Conservation (phyloP, 2,329 filamentous ascomycete species). For the Seiridium cupressi region DNA sequence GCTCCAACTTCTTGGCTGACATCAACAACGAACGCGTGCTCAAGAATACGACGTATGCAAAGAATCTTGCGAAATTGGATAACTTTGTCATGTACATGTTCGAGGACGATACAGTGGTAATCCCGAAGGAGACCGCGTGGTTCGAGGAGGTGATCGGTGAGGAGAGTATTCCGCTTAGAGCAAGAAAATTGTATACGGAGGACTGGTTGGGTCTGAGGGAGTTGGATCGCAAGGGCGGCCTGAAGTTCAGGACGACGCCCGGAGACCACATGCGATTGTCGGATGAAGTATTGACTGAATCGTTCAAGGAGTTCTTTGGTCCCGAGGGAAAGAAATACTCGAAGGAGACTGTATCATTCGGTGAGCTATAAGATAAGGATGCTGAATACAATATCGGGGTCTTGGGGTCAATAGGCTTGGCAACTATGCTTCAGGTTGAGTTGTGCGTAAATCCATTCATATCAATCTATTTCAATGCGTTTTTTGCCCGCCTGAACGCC, state of each 20-base stretch:
- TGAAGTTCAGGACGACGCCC: slow-evolving; percentile 70
- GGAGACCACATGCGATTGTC: slow-evolving; percentile 83
- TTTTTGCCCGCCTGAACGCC: slow-evolving; percentile 10
- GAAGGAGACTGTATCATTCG: slow-evolving; percentile 21
- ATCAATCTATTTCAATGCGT: background rate
- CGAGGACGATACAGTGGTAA: slow-evolving; percentile 77
- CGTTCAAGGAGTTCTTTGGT: slow-evolving; percentile 68
- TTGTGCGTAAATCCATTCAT: background rate
- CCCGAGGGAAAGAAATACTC: slow-evolving; percentile 40
- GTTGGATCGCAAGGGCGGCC: slow-evolving; percentile 74
- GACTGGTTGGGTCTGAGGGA: slow-evolving; percentile 88
- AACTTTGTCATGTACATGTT: slow-evolving; percentile 91
- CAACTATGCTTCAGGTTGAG: background rate
- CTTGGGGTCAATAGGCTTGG: background rate
- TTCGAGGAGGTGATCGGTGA: slow-evolving; percentile 83
- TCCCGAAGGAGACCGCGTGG: slow-evolving; percentile 89
- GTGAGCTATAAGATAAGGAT: slow-evolving; percentile 34
- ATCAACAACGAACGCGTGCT: slow-evolving; percentile 85
- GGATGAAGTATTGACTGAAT: slow-evolving; percentile 62
- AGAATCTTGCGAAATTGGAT: slow-evolving; percentile 67
- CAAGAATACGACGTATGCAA: slow-evolving; percentile 74
- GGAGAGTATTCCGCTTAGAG: slow-evolving; percentile 63
- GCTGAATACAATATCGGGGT: background rate
- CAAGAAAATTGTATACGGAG: slow-evolving; percentile 75
- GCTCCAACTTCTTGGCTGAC: slow-evolving; percentile 88